Percentiles rank a stretch among this genome's conserved stretches.
phyloP scores from a whole-genome alignment of 768 basidiomycete genomes.

The Leccinum subtestaceum region DNA sequence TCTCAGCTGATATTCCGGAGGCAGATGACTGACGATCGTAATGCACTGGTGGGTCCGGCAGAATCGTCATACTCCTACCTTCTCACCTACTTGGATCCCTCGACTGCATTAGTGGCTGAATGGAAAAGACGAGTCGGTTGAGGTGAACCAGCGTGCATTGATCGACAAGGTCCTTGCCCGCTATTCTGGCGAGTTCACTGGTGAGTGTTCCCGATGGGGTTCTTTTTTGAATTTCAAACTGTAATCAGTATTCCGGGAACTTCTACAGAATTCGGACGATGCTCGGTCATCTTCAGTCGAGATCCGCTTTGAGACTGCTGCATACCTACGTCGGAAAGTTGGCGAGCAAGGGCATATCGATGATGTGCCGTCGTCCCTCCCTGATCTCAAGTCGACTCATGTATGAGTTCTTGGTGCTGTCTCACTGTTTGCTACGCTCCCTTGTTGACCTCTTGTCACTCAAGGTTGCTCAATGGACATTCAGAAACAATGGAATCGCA shows the following conservation, averaged over 20 bases:
- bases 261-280: constrained; percentile 96
- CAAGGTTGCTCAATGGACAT: constrained; percentile 78
- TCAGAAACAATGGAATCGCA: constrained; percentile 82
- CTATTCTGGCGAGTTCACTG: constrained; percentile 93
- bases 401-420: constrained; percentile 36
- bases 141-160: constrained; percentile 94
- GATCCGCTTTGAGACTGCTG: constrained; percentile 73
- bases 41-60: constrained; percentile 24
- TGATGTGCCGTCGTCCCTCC: constrained; percentile 32
- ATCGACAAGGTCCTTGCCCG: constrained; percentile 96
- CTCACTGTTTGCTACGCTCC: neutral
- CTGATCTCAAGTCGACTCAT: constrained; percentile 62
- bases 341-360: constrained; percentile 6
- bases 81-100: neutral
- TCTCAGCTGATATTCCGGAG: neutral
- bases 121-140: constrained; percentile 79
- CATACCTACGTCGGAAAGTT: constrained; percentile 34
- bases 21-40: constrained; percentile 31
- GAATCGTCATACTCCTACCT: neutral
- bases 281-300: constrained; percentile 74
- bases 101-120: constrained; percentile 40
- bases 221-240: neutral
- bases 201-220: constrained; percentile 27
- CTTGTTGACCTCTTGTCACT: neutral
- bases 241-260: constrained; percentile 64